A percentile compares a stretch with the other conserved stretches of the same genome.
These are phyloP conservation scores for Talaromyces stipitatus DNA, from an alignment of 495 filamentous ascomycete genomes.

Conservation along the genomic window DNA sequence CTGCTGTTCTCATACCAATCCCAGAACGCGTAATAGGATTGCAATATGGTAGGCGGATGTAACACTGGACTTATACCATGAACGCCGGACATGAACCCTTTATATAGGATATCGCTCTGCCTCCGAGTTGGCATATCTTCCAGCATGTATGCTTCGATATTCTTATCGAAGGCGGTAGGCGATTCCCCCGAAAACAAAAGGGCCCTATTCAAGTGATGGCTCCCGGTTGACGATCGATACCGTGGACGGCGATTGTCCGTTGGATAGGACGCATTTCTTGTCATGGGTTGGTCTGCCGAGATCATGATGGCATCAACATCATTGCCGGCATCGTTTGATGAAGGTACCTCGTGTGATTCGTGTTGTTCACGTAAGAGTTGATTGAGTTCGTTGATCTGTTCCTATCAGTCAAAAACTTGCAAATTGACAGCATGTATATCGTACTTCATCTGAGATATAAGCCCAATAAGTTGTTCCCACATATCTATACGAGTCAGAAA, in stretches of 20 bases:
- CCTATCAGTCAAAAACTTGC: constrained; percentile 3
- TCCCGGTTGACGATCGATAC: background rate
- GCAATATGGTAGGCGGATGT: constrained; percentile 36
- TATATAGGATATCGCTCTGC: constrained; percentile 41
- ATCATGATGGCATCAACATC: constrained; percentile 15
- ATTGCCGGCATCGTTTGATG: constrained; percentile 11
- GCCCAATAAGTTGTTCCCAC: constrained; percentile 47
- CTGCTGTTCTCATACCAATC: constrained; percentile 41
- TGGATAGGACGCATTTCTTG: background rate
- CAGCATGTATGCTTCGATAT: constrained; percentile 38
- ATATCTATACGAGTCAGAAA: constrained; percentile 28
- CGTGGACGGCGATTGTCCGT: background rate
- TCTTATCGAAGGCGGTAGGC: constrained; percentile 24
- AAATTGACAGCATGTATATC: background rate
- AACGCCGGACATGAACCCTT: constrained; percentile 40
- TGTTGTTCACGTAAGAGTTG: constrained; percentile 37
- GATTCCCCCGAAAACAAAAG: constrained; percentile 32
- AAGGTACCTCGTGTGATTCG: constrained; percentile 26
- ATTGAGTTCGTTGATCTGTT: constrained; percentile 41
- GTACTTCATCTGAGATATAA: constrained; percentile 43
- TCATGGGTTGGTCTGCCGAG: background rate
- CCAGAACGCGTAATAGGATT: constrained; percentile 38
- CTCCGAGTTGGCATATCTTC: constrained; percentile 34
- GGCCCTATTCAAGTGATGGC: constrained; percentile 28
- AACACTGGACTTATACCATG: constrained; percentile 39